These are phyloP conservation scores for Fusarium neocosmosporiellum DNA, from an alignment of 2,329 filamentous ascomycete genomes.

Conservation along the genomic window DNA sequence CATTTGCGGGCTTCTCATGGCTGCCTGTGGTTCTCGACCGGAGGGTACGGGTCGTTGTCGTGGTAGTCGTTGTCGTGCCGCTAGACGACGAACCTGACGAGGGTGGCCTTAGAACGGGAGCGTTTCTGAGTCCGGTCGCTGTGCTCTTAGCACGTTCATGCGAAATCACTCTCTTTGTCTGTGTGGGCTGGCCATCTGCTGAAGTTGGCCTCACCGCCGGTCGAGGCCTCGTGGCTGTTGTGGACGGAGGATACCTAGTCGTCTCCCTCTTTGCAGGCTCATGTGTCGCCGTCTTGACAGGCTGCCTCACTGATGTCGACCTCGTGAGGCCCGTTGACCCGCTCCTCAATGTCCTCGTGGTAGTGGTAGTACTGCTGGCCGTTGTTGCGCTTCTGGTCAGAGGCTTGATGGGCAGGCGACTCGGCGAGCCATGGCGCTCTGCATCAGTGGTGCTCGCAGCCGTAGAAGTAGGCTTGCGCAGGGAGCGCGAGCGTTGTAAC, in stretches of 20 bases:
- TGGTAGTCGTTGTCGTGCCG: constrained; percentile 28
- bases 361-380: constrained; percentile 36
- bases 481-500: constrained; percentile 59
- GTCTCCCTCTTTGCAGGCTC: constrained; percentile 37
- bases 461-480: constrained; percentile 55
- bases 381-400: constrained; percentile 49
- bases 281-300: constrained; percentile 19
- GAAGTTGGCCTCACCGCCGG: constrained; percentile 46
- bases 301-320: constrained; percentile 40
- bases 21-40: constrained; percentile 25
- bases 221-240: constrained; percentile 46
- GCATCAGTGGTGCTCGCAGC: constrained; percentile 29
- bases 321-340: constrained; percentile 30
- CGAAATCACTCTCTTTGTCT: constrained; percentile 33
- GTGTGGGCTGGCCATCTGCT: constrained; percentile 39
- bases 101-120: constrained; percentile 47
- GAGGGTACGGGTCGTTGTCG: constrained; percentile 28
- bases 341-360: constrained; percentile 35
- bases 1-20: constrained; percentile 34
- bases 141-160: constrained; percentile 50
- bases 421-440: constrained; percentile 58
- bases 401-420: constrained; percentile 62
- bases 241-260: constrained; percentile 50
- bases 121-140: constrained; percentile 40
- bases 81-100: constrained; percentile 41